Percentiles rank a stretch among this genome's conserved stretches.
Conservation (phyloP, 805 yeast species). For the Teunomyces tritomae region DNA sequence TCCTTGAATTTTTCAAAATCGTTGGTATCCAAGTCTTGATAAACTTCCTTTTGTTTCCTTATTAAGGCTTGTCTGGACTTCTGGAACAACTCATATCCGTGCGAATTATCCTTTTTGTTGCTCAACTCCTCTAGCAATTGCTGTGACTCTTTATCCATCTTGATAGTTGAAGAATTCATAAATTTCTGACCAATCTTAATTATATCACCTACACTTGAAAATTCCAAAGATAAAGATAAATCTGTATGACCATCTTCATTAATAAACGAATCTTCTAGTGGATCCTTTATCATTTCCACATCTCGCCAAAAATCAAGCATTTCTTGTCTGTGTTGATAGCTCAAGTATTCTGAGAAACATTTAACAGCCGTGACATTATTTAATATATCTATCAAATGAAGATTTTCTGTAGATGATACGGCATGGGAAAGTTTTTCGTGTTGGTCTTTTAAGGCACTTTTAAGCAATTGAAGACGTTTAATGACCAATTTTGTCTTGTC, state of each 20-base stretch:
- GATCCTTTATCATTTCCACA: slow-evolving; percentile 68
- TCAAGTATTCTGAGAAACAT: slow-evolving; percentile 22
- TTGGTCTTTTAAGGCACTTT: not conserved
- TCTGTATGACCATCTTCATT: slow-evolving; percentile 28
- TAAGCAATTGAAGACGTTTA: slow-evolving; percentile 6
- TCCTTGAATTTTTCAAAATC: slow-evolving; percentile 59
- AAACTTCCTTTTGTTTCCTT: slow-evolving; percentile 53
- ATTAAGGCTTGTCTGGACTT: slow-evolving; percentile 62
- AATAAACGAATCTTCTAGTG: slow-evolving; percentile 52
- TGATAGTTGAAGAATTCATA: not conserved
- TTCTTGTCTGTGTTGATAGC: slow-evolving; percentile 9
- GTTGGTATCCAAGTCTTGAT: slow-evolving; percentile 46
- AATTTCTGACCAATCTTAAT: slow-evolving; percentile 40
- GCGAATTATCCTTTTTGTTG: not conserved
- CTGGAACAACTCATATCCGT: slow-evolving; percentile 31
- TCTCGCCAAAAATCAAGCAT: slow-evolving; percentile 64
- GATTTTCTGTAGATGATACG: slow-evolving; percentile 5
- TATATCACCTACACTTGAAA: slow-evolving; percentile 53
- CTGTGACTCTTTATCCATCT: slow-evolving; percentile 5
- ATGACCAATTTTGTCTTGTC: slow-evolving; percentile 7
- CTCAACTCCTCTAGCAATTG: slow-evolving; percentile 7
- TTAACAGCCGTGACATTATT: slow-evolving; percentile 44
- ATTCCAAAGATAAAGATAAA: slow-evolving; percentile 38
- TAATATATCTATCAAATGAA: slow-evolving; percentile 44
- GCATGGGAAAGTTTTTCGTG: not conserved